These are phyloP conservation scores for Rutidosis leptorrhynchoides DNA, from an alignment of 129 eudicot genomes.

Conservation along the genomic window DNA sequence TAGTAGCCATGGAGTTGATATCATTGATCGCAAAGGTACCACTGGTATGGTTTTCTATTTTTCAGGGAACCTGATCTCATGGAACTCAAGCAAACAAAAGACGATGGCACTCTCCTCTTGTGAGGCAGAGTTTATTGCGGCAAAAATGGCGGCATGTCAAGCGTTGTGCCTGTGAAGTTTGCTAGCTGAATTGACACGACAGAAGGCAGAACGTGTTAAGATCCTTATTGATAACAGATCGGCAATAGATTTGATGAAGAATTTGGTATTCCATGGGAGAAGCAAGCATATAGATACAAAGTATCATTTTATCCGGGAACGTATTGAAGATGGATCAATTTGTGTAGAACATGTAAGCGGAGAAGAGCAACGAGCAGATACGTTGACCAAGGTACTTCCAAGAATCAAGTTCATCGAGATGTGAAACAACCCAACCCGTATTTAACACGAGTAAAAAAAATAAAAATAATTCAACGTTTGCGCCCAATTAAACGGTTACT, in stretches of 20 bases:
- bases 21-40: not conserved
- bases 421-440: too few relatives aligned
- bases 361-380: not conserved
- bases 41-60: not conserved
- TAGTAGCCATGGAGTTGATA: not conserved
- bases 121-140: constrained; percentile 3
- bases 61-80: not conserved
- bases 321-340: not conserved
- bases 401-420: too few relatives aligned
- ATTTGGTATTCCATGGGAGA: not conserved
- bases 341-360: not conserved
- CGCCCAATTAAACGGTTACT: too few relatives aligned
- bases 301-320: not conserved
- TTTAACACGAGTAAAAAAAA: too few relatives aligned
- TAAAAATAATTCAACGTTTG: too few relatives aligned
- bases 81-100: too few relatives aligned
- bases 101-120: not conserved
- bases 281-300: constrained; percentile 6
- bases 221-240: not conserved
- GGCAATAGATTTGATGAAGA: not conserved
- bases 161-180: not conserved
- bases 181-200: not conserved
- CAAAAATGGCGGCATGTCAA: not conserved
- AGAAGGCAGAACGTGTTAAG: not conserved
- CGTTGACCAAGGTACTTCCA: too few relatives aligned